Evolutionary conservation across 805 yeast genomes (phyloP).

Genomic region (Nakazawaea siamensis): DNA sequence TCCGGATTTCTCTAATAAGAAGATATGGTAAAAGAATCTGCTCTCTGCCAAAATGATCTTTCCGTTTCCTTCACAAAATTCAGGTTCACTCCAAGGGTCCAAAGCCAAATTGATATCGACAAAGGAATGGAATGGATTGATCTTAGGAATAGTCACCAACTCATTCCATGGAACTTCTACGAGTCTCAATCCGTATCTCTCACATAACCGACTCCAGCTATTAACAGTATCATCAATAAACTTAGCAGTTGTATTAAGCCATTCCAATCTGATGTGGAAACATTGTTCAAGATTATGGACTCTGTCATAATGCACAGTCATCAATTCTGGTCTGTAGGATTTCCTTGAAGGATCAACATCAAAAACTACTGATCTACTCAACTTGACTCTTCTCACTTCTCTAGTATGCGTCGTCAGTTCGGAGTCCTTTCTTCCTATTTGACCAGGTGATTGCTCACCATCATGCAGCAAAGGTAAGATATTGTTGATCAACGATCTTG

Average conservation of each 20-base stretch:
- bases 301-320: slow-evolving; percentile 81
- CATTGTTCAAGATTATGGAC: slow-evolving; percentile 94
- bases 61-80: slow-evolving; percentile 29
- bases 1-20: slow-evolving; percentile 58
- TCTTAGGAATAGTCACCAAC: slow-evolving; percentile 61
- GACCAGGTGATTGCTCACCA: background rate
- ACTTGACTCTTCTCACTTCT: slow-evolving; percentile 32
- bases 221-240: slow-evolving; percentile 71
- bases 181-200: slow-evolving; percentile 68
- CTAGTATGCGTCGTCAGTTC: background rate
- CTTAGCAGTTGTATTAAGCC: slow-evolving; percentile 88
- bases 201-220: slow-evolving; percentile 77
- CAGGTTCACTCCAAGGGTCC: slow-evolving; percentile 63
- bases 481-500: slow-evolving; percentile 11
- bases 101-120: slow-evolving; percentile 59
- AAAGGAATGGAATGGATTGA: slow-evolving; percentile 85
- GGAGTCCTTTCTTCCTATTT: background rate
- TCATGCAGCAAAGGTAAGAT: slow-evolving; percentile 10
- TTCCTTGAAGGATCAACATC: slow-evolving; percentile 69
- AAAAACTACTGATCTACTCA: slow-evolving; percentile 58
- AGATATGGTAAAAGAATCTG: slow-evolving; percentile 70
- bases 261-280: slow-evolving; percentile 83
- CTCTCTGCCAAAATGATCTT: slow-evolving; percentile 35
- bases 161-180: slow-evolving; percentile 94
- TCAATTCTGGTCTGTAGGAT: slow-evolving; percentile 70